Base-by-base conservation (phyloP, 352 stramenopile species). In the Vaucheria bursata region DNA sequence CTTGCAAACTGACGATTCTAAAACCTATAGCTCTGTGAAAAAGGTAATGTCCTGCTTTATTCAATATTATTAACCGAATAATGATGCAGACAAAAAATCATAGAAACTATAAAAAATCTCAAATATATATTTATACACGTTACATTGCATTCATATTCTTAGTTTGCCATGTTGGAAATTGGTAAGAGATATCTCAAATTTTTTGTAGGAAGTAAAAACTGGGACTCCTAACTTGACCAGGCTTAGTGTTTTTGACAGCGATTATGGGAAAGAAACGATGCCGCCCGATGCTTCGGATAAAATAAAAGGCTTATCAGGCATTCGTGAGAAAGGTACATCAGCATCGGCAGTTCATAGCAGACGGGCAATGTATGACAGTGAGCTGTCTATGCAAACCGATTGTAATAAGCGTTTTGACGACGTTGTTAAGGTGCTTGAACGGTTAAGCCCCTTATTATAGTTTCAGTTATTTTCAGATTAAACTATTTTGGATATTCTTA, bases 211-310 rank as follows among this genome's bases (percentile, higher is more conserved):
- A 69, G 59, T 69, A 29, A 69, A 69, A 38, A 69, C 59, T 18
- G 59, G 4, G 6, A 69, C 59, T 18, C 59, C 59, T 38, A 29
- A 69, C 18, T 8, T 69, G 29, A 18, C 59, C 5, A 6, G 59
- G 29, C 59, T 69, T 29, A 69, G 59, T 29, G 4, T 69, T 38
- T 18, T 18, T 69, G 59, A 69, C 59, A 69, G 59, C 59, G 59
- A 69, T 29, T 69, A 69, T 29, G 59, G 59, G 5, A 8, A 18
- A 18, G 59, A 69, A 18, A 18, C 8, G 29, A 34, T 38, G 59
- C 59, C 59, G 4, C 4, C 6, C 18, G 59, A 4, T 38, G 59
- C 59, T 34, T 4, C 29, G 5, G 34, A 8, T 8, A 69, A 18
- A 38, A 18, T 69, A 8, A 38, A 69, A 29, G 59, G 59, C 59